Evolutionary conservation across 2,329 filamentous ascomycete species (phyloP), one percentile per base, ranked within the genome.

Genomic region (Aspergillus pseudoviridinutans): DNA sequence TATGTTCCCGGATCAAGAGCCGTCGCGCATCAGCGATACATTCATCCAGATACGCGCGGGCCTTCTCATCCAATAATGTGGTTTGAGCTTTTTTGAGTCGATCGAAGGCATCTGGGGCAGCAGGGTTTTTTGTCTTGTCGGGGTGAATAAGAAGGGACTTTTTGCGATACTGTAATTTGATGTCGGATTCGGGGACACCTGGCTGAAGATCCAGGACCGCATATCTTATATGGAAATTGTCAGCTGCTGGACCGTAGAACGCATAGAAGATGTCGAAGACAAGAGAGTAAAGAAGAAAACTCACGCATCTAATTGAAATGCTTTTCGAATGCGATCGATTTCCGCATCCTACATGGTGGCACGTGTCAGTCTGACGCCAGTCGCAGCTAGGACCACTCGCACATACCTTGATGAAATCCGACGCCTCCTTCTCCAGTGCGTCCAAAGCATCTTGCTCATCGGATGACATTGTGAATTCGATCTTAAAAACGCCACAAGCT

Each of bases 71-170:
- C 80, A 96, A 88, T 4, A 99, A 84, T 67, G 91, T 86, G 2
- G 87, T 89, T 71, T 97, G 92, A 0, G 94, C 94, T 77, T 97
- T 97, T 71, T 96, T 96, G 28, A 99, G 84, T 9, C 93, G 87
- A 77, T 99, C 94, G 72, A 99, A 99, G 64, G 94, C 94, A 68
- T 97, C 94, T 3, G 94, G 93, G 0, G 94, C 94, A 51, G 82
- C 84, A 0, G 91, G 88, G 71, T 99, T 97, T 70, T 87, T 87
- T 56, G 94, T 97, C 76, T 99, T 99, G 80, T 99, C 94, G 6
- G 94, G 94, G 80, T 99, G 94, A 79, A 99, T 97, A 51, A 99
- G 87, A 57, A 99, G 87, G n/a, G 94, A 99, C 77, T 97, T 97
- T 69, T 91, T 92, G 80, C 94, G 92, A 79, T 97, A 99, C 65